Base-by-base conservation (phyloP, 176 grass and related monocot genomes). In the Stipa capillata region DNA sequence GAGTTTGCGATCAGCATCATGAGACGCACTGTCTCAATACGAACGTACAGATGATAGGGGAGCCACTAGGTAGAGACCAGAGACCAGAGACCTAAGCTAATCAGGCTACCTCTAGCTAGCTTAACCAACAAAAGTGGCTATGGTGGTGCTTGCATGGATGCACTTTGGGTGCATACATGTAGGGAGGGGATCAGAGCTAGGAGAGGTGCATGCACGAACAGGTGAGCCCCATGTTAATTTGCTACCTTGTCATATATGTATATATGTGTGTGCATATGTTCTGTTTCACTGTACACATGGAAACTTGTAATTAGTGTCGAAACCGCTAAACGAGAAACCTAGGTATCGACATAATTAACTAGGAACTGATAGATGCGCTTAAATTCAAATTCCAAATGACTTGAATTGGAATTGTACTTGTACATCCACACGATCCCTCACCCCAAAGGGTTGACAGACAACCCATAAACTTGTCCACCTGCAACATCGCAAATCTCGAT, bases 41-140 rank as follows among this genome's bases (percentile, higher is more conserved):
- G 49, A 79, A n/a, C n/a, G n/a, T n/a, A 79, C 50, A 59, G 73
- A 34, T 82, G 74, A 43, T 43, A 58, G n/a, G 58, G 50, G 68
- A 74, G 50, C 50, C 58, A 49, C 60, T 59, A 79, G 76, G 60
- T 23, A 74, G 75, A 66, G 74, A 49, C 57, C 74, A 65, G 70
- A 79, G 74, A 84, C 81, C 59, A 59, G n/a, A n/a, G n/a, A 59
- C 66, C 80, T n/a, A n/a, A 70, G 42, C 24, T 79, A 73, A 79
- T 79, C 33, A 66, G 41, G 62, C 85, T 53, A 74, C 42, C 3
- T 44, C 49, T 87, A 82, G n/a, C n/a, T n/a, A n/a, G 74, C 58
- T 79, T 84, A 88, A 84, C 75, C 81, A 86, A 16, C 69, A 44
- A 74, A 69, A 60, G 60, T 88, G 69, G 57, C 31, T 44, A 63